Conservation (phyloP, 2,329 filamentous ascomycete genomes). For the Arthrocladium fulminans region DNA sequence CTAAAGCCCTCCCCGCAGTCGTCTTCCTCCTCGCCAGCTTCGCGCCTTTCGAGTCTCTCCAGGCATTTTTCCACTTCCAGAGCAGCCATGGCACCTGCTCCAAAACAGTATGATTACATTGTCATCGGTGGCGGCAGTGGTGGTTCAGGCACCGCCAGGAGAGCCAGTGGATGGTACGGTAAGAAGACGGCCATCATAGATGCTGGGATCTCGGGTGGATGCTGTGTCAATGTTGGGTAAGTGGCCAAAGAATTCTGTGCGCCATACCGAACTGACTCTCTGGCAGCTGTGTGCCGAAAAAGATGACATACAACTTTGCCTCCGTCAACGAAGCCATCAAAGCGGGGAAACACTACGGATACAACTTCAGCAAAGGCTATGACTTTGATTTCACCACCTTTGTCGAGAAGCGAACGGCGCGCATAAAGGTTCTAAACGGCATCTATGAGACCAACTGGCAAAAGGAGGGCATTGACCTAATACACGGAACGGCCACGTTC, state of each 20-base stretch:
- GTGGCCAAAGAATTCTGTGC: slow-evolving; percentile 14
- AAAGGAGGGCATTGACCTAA: slow-evolving; percentile 42
- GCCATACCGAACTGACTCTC: not conserved
- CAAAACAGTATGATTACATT: slow-evolving; percentile 46
- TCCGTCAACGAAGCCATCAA: slow-evolving; percentile 41
- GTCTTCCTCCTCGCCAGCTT: not conserved
- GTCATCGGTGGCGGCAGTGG: slow-evolving; percentile 48
- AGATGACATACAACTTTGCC: slow-evolving; percentile 46
- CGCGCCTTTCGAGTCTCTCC: slow-evolving; percentile 30
- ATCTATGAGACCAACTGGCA: slow-evolving; percentile 44
- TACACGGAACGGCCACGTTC: slow-evolving; percentile 42
- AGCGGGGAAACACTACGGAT: slow-evolving; percentile 40
- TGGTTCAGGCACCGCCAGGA: slow-evolving; percentile 41
- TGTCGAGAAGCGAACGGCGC: slow-evolving; percentile 40
- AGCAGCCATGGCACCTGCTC: slow-evolving; percentile 37
- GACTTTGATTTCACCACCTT: slow-evolving; percentile 39
- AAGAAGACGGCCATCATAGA: slow-evolving; percentile 45
- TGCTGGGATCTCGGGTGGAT: slow-evolving; percentile 40
- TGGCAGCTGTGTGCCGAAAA: slow-evolving; percentile 43
- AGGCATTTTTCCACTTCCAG: slow-evolving; percentile 33
- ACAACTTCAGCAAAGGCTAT: slow-evolving; percentile 36
- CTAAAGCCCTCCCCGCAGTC: not conserved
- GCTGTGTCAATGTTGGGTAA: slow-evolving; percentile 48
- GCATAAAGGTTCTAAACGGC: slow-evolving; percentile 38
- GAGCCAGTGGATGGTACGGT: slow-evolving; percentile 45